A percentile compares a stretch with the other conserved stretches of the same genome.
Conservation (phyloP, 495 filamentous ascomycete genomes). For the Neurospora sp. region DNA sequence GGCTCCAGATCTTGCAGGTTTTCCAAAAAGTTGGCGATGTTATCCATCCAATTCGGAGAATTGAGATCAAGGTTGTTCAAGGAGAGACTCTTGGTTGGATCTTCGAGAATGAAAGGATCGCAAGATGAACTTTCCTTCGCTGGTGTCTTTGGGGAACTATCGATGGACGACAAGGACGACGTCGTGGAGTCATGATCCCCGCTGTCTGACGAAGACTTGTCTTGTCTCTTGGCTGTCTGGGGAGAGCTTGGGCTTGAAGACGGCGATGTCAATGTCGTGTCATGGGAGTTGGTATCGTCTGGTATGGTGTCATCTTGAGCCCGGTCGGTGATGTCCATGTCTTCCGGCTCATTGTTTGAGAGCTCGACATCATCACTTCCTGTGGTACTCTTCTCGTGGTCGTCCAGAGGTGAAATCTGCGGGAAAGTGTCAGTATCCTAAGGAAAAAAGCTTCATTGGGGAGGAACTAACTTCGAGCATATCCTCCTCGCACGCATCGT, state of each 20-base stretch:
- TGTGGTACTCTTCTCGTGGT: background rate
- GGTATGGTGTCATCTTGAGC: background rate
- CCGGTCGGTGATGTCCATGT: background rate
- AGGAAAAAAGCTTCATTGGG: background rate
- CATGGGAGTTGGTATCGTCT: fast-evolving
- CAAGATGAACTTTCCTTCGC: background rate
- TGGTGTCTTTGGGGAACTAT: background rate
- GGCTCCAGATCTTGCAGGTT: no score
- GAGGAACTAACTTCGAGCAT: background rate
- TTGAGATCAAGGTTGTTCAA: background rate
- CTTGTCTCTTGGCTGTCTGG: background rate
- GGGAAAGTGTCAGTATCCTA: background rate
- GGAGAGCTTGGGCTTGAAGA: background rate
- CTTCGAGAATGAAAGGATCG: background rate
- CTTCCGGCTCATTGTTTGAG: background rate
- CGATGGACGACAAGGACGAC: background rate
- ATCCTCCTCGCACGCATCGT: background rate
- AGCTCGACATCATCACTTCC: background rate
- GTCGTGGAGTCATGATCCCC: background rate
- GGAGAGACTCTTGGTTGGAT: background rate
- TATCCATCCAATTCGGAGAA: background rate
- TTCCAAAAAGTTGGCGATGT: background rate
- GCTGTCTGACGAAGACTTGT: background rate
- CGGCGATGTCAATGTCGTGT: background rate
- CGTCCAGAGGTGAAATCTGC: background rate